phyloP scores from a whole-genome alignment of 2,329 filamentous ascomycete genomes.

The Botryotinia convoluta region DNA sequence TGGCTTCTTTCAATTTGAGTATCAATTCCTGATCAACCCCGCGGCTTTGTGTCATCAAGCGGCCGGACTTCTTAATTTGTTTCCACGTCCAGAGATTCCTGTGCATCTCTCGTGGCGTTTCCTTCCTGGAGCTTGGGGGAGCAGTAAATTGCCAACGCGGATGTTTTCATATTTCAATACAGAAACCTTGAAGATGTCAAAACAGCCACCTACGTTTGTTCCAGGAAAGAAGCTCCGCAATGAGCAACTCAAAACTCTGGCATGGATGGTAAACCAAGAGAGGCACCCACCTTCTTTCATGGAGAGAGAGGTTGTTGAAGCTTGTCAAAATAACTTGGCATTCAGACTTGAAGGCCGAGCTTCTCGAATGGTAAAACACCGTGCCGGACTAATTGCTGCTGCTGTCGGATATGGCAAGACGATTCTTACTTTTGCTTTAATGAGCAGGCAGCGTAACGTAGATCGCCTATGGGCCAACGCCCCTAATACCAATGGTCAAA shows the following conservation, averaged over 20 bases:
- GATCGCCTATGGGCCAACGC: conserved; percentile 1
- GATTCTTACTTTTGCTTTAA: conserved; percentile 43
- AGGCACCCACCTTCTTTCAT: conserved; percentile 47
- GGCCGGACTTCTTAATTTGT: conserved; percentile 21
- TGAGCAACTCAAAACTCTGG: conserved; percentile 54
- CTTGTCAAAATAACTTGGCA: conserved; percentile 46
- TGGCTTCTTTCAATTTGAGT: conserved; percentile 36
- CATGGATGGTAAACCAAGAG: conserved; percentile 61
- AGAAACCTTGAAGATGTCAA: not conserved
- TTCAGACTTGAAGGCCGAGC: conserved; percentile 58
- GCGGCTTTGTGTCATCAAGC: conserved; percentile 46
- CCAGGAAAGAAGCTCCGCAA: conserved; percentile 41
- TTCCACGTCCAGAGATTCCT: not conserved
- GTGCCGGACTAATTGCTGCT: conserved; percentile 62
- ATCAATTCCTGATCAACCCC: conserved; percentile 45
- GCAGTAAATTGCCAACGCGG: conserved; percentile 27
- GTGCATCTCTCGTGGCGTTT: conserved; percentile 47
- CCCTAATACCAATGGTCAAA: conserved; percentile 7
- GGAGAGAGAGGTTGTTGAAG: conserved; percentile 58
- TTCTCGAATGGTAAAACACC: conserved; percentile 42
- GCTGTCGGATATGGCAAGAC: conserved; percentile 68
- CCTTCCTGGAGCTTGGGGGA: conserved; percentile 44
- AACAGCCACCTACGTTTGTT: conserved; percentile 39
- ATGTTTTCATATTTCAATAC: conserved; percentile 20
- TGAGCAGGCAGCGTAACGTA: not conserved